Evolutionary conservation across 2,329 filamentous ascomycete species (phyloP).

Genomic region (Myriosclerotinia duriaeana): DNA sequence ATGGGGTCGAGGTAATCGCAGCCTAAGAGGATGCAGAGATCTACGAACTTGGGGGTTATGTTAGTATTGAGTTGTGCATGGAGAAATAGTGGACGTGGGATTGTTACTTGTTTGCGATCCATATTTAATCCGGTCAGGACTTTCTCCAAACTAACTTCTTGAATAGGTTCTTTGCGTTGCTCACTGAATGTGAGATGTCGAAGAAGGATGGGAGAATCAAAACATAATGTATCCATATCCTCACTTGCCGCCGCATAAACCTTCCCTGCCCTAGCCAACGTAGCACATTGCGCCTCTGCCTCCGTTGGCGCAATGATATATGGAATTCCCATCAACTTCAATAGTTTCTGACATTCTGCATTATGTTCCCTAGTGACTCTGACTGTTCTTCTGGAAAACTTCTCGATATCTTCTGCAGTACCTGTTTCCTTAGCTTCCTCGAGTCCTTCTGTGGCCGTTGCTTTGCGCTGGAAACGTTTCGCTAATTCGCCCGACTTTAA

Average conservation of each 20-base stretch:
- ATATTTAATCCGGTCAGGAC: conserved; percentile 85
- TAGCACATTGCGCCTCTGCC: conserved; percentile 94
- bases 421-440: conserved; percentile 97
- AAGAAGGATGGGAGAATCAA: conserved; percentile 85
- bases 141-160: conserved; percentile 86
- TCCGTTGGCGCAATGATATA: conserved; percentile 95
- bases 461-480: conserved; percentile 92
- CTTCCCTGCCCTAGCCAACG: conserved; percentile 84
- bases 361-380: conserved; percentile 97
- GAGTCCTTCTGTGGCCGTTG: conserved; percentile 82
- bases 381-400: conserved; percentile 91
- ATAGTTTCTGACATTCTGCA: conserved; percentile 82
- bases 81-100: not conserved
- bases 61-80: not conserved
- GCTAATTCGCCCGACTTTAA: conserved; percentile 96
- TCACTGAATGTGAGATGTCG: conserved; percentile 96
- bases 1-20: conserved; percentile 98
- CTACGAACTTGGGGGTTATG: conserved; percentile 70
- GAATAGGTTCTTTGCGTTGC: conserved; percentile 95
- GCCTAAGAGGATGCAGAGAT: conserved; percentile 94
- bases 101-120: conserved; percentile 74
- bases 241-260: conserved; percentile 96
- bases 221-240: conserved; percentile 98
- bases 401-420: conserved; percentile 96
- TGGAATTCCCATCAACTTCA: conserved; percentile 94